Conservation (phyloP, 75 land plant genomes). For the Picea sitchensis region DNA sequence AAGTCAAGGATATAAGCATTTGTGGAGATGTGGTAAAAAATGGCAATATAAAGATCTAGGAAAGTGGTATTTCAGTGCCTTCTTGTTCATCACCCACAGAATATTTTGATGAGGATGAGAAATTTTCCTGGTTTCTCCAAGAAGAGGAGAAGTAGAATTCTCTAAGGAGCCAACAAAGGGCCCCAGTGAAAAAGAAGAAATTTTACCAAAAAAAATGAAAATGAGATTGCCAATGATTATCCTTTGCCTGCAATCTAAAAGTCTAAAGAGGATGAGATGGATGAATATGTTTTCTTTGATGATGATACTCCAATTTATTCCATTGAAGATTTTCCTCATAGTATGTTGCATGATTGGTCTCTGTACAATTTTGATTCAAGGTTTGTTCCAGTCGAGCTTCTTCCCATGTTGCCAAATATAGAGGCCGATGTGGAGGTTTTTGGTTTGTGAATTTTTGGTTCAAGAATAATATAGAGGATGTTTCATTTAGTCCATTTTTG, state of each 20-base stretch:
- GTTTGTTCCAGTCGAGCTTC: constrained; percentile 78
- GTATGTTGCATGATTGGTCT: constrained; percentile 80
- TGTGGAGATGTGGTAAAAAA: neutral
- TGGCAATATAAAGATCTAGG: constrained; percentile 11
- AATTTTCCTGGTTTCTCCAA: constrained; percentile 71
- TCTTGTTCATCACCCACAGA: constrained; percentile 14
- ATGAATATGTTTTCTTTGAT: too few species aligned
- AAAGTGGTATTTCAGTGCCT: neutral
- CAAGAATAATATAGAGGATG: constrained; percentile 80
- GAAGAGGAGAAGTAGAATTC: constrained; percentile 71
- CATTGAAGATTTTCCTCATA: constrained; percentile 58
- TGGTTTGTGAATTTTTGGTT: constrained; percentile 53
- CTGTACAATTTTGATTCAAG: constrained; percentile 90
- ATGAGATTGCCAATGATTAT: constrained; percentile 88
- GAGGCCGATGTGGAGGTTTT: constrained; percentile 77
- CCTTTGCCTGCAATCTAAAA: constrained; percentile 87
- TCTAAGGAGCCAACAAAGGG: constrained; percentile 16
- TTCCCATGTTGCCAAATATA: constrained; percentile 78
- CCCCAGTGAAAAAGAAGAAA: constrained; percentile 17
- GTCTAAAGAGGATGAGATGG: too few species aligned
- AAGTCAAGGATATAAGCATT: too few species aligned
- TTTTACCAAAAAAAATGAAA: constrained; percentile 86
- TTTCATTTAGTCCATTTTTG: too few species aligned
- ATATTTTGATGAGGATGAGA: constrained; percentile 56
- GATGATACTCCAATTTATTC: constrained; percentile 1